Base-by-base conservation (phyloP, 768 basidiomycete genomes). In the Amanita pallidorosea region DNA sequence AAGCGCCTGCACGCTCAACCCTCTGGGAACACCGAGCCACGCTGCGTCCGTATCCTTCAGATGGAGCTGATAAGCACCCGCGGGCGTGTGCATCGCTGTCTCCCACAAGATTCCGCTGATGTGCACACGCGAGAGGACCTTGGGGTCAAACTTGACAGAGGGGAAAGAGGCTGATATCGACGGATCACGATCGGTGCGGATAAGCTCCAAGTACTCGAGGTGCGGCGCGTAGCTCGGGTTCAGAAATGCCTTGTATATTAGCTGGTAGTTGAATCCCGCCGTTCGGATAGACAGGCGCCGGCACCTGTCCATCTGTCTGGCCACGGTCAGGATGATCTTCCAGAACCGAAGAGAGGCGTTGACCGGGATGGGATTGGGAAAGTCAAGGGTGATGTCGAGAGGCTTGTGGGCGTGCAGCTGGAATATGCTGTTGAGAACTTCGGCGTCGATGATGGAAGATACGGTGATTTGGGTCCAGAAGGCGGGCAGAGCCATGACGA, bases 391-490 rank as follows among this genome's bases (percentile, higher is more conserved):
- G 17, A 49, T 41, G 27, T 49, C 48, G 5, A 49, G 38, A n/a
- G 47, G 47, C n/a, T 38, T 35, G 34, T 48, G 35, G 0, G 35
- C 34, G 8, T 48, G 47, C 7, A 48, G 47, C 25, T 22, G 36
- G 36, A 48, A 27, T 35, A 48, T 35, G 8, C 23, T 34, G 47
- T 37, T 13, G 22, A 49, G 48, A 15, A 41, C 38, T n/a, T 49
- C 48, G 5, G 48, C 37, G 48, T 49, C 48, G 38, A 49, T 20
- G 36, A 49, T 40, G 37, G 37, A 27, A 17, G 48, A 40, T 6
- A 49, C 27, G 48, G 48, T 49, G 17, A 49, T 49, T 4, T 49
- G 48, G 25, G 25, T 40, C 48, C 48, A 49, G 18, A 49, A 41
- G 23, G 7, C 18, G 48, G 48, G 37, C 13, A 49, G 17, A 2